These are phyloP conservation scores for Dactylellina haptotyla DNA, from an alignment of 2,329 filamentous ascomycete genomes.

Conservation along the genomic window DNA sequence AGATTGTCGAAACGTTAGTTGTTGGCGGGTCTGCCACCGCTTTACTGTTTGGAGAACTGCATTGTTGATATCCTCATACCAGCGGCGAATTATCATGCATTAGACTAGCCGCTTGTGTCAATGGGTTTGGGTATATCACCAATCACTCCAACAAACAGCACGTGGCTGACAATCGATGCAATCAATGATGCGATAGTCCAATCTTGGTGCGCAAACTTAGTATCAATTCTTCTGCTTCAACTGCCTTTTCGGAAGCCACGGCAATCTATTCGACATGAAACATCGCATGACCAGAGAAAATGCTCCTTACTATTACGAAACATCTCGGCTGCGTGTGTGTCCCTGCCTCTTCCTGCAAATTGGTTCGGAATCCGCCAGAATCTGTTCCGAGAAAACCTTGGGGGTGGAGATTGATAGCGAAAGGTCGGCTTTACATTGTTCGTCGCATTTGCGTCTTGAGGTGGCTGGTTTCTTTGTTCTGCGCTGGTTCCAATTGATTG, in stretches of 20 bases:
- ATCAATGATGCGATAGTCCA: conserved; percentile 40
- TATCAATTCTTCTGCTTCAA: conserved; percentile 2
- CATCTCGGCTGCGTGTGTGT: conserved; percentile 43
- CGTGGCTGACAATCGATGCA: conserved; percentile 45
- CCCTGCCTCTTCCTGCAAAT: conserved; percentile 42
- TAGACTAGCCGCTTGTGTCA: neutral
- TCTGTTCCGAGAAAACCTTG: conserved; percentile 51
- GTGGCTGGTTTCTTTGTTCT: conserved; percentile 22
- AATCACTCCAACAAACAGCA: conserved; percentile 33
- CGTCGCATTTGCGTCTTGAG: conserved; percentile 19
- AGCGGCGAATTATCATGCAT: conserved; percentile 12
- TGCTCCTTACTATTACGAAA: conserved; percentile 49
- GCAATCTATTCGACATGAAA: conserved; percentile 54
- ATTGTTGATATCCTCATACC: neutral
- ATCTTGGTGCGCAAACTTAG: conserved; percentile 17
- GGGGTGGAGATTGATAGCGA: conserved; percentile 43
- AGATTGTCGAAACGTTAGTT: neutral
- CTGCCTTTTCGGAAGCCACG: conserved; percentile 50
- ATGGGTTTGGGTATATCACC: neutral
- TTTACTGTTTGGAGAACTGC: too few relatives aligned
- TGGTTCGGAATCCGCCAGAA: conserved; percentile 48
- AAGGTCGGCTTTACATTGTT: conserved; percentile 20
- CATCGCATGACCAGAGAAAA: conserved; percentile 46
- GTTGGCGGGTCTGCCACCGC: too few relatives aligned
- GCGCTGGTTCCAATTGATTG: conserved; percentile 15